These are phyloP conservation scores for Astragalus glycyphyllos DNA, from an alignment of 306 rosid genomes.

Conservation along the genomic window DNA sequence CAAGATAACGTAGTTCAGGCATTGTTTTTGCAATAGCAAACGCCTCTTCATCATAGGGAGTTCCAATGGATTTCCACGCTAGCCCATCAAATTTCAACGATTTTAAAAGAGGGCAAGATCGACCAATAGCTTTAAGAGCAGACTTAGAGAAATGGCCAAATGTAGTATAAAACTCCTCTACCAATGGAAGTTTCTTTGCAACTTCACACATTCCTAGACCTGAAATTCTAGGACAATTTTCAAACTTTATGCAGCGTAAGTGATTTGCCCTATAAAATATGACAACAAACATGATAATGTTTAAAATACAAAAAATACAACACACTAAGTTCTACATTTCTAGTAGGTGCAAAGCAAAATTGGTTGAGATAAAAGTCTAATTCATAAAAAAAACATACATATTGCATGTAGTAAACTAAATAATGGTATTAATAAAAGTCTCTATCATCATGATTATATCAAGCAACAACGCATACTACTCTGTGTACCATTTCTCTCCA, in stretches of 20 bases:
- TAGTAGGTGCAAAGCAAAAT: no score
- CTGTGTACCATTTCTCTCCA: no score
- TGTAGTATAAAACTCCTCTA: constrained; percentile 55
- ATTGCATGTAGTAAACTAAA: no score
- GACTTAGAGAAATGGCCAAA: not conserved
- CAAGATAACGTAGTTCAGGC: not conserved
- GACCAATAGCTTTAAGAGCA: constrained; percentile 47
- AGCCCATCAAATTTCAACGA: constrained; percentile 33
- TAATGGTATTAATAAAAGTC: no score
- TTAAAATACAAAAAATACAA: no score
- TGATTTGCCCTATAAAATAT: constrained; percentile 39
- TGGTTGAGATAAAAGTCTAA: no score
- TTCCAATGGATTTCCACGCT: no score
- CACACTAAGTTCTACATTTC: no score
- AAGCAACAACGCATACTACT: no score
- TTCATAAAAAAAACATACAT: no score
- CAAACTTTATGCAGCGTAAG: constrained; percentile 38
- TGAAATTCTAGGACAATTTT: constrained; percentile 31
- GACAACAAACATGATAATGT: not conserved
- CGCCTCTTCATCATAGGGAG: not conserved
- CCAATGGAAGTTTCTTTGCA: constrained; percentile 42
- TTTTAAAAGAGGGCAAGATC: constrained; percentile 46
- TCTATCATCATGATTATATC: no score
- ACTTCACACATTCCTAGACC: constrained; percentile 36
- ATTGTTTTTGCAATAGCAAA: constrained; percentile 22